Conservation (phyloP, 345 rosid genomes). For the Syzygium aromaticum region DNA sequence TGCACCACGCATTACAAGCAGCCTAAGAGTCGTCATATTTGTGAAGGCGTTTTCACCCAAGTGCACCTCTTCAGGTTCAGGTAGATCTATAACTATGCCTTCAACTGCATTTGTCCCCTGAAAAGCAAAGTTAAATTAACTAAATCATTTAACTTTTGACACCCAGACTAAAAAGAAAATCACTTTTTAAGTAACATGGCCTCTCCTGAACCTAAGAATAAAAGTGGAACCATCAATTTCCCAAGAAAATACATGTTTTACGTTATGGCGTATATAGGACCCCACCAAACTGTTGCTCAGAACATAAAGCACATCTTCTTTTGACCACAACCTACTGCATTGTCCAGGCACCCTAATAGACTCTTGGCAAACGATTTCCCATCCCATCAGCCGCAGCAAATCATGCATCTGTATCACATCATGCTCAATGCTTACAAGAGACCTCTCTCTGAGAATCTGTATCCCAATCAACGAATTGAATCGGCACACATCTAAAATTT, state of each 20-base stretch:
- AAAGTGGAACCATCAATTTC: not conserved
- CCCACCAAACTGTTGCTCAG: rapidly evolving
- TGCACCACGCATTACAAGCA: not conserved
- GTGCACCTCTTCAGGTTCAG: not conserved
- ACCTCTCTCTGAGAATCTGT: rapidly evolving
- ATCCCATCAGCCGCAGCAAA: not conserved
- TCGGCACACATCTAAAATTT: rapidly evolving
- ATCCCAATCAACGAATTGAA: not conserved
- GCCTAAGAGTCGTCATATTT: not conserved
- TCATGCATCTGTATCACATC: rapidly evolving
- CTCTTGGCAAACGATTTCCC: not conserved
- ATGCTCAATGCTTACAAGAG: rapidly evolving
- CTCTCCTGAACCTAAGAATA: rapidly evolving
- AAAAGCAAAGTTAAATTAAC: not conserved
- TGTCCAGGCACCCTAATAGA: rapidly evolving
- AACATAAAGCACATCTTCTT: rapidly evolving
- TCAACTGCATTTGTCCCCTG: not conserved
- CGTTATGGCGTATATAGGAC: not conserved
- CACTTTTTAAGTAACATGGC: not conserved
- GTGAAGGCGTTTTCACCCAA: not conserved
- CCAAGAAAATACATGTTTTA: not conserved
- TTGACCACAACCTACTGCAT: not conserved
- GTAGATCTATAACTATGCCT: not conserved
- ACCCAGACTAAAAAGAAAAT: rapidly evolving
- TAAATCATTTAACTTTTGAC: not conserved